phyloP scores from a whole-genome alignment of 805 yeast species.

The Candida taoyuanica region DNA sequence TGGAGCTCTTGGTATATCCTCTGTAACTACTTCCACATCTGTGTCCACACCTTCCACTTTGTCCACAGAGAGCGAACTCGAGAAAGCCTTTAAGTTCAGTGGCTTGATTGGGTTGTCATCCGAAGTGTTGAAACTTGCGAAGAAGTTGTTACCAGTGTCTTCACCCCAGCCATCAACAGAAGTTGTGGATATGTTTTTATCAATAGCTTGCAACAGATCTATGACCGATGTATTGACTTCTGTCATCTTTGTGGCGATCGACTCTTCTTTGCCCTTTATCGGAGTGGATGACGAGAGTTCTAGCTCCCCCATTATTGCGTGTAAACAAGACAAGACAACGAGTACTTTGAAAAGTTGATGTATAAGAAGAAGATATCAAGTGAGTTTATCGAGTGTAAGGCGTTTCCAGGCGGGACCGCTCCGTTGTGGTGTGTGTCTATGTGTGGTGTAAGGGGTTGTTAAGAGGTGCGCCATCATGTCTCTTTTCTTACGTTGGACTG shows the following conservation, averaged over 20 bases:
- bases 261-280: constrained; percentile 7
- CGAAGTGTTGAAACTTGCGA: constrained; percentile 16
- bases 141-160: constrained; percentile 5
- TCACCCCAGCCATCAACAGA: constrained; percentile 11
- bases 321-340: constrained; percentile 2
- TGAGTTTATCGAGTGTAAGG: too few relatives aligned
- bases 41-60: not conserved
- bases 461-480: too few relatives aligned
- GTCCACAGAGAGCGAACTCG: constrained; percentile 1
- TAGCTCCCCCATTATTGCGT: constrained; percentile 6
- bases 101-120: constrained; percentile 27
- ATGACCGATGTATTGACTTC: constrained; percentile 32
- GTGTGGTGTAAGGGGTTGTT: too few relatives aligned
- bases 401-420: not conserved
- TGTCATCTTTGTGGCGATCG: constrained; percentile 1
- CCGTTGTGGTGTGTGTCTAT: not conserved
- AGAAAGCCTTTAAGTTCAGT: constrained; percentile 19
- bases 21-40: constrained; percentile 16
- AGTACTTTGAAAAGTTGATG: too few relatives aligned
- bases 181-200: constrained; percentile 23
- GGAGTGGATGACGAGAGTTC: constrained; percentile 21
- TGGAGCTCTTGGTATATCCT: constrained; percentile 24
- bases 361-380: too few relatives aligned
- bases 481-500: too few relatives aligned
- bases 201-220: constrained; percentile 31